phyloP scores from a whole-genome alignment of 2,329 filamentous ascomycete species.

The Fusarium sp. region DNA sequence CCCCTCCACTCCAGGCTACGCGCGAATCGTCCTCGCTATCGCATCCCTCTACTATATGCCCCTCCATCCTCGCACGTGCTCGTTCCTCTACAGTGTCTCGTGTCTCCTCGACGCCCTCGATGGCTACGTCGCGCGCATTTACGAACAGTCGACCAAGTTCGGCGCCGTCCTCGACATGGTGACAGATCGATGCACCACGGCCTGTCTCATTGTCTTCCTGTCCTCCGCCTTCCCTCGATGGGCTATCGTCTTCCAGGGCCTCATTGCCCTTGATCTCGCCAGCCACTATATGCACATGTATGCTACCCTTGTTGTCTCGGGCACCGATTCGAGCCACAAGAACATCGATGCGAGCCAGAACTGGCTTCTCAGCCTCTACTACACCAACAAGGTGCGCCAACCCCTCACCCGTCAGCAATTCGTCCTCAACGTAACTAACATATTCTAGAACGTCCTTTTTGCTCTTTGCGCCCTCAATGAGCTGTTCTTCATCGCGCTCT shows the following conservation, averaged over 20 bases:
- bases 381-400: conserved; percentile 86
- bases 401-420: not conserved
- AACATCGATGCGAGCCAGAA: conserved; percentile 89
- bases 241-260: conserved; percentile 91
- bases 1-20: conserved; percentile 72
- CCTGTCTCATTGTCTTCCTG: conserved; percentile 93
- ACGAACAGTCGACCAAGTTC: conserved; percentile 92
- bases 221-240: conserved; percentile 94
- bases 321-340: conserved; percentile 87
- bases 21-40: conserved; percentile 82
- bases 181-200: conserved; percentile 96
- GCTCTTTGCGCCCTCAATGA: conserved; percentile 92
- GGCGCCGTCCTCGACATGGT: conserved; percentile 99
- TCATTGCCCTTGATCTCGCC: conserved; percentile 92
- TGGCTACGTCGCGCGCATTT: conserved; percentile 84
- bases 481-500: conserved; percentile 97
- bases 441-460: conserved; percentile 84
- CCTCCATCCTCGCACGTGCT: conserved; percentile 95
- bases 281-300: conserved; percentile 99
- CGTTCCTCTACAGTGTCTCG: conserved; percentile 89
- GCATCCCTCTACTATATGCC: conserved; percentile 99
- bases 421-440: conserved; percentile 9
- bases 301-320: conserved; percentile 89
- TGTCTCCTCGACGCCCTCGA: conserved; percentile 96
- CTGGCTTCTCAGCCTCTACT: conserved; percentile 93